These are phyloP conservation scores for Curvularia eragrostidis DNA, from an alignment of 2,329 filamentous ascomycete species.

Conservation along the genomic window DNA sequence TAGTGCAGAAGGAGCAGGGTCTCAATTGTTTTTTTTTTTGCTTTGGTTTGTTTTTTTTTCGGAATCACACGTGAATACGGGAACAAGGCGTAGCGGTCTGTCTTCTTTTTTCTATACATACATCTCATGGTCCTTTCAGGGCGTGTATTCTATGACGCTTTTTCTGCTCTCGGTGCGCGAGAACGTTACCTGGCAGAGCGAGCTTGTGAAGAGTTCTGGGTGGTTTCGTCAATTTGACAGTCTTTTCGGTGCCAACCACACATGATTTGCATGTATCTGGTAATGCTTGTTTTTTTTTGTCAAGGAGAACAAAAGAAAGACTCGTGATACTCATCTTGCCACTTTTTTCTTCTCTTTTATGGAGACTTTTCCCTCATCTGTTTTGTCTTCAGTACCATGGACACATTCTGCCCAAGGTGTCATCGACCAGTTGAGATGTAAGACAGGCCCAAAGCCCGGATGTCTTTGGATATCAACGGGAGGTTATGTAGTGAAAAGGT, in stretches of 20 bases:
- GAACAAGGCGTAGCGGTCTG: constrained; percentile 21
- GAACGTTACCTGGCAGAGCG: constrained; percentile 1
- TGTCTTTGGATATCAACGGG: too few relatives aligned
- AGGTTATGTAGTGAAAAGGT: too few relatives aligned
- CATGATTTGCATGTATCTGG: constrained; percentile 13
- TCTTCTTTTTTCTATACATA: neutral
- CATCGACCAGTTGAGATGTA: too few relatives aligned
- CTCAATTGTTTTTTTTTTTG: constrained; percentile 2
- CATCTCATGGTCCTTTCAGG: constrained; percentile 2
- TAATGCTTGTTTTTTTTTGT: constrained; percentile 15
- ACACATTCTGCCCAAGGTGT: too few relatives aligned
- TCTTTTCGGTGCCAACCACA: constrained; percentile 7
- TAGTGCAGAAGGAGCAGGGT: constrained; percentile 7
- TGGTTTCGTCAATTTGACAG: neutral
- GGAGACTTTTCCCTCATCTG: too few relatives aligned
- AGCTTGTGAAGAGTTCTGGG: neutral
- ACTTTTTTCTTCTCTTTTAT: too few relatives aligned
- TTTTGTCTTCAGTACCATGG: too few relatives aligned
- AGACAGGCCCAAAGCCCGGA: too few relatives aligned
- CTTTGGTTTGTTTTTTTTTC: neutral
- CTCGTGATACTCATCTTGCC: neutral
- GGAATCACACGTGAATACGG: constrained; percentile 16
- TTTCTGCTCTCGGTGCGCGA: constrained; percentile 4
- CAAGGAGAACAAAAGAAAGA: too few relatives aligned
- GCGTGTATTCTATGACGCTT: constrained; percentile 10